Conservation (phyloP, 495 filamentous ascomycete species). For the Xylaria cubensis region DNA sequence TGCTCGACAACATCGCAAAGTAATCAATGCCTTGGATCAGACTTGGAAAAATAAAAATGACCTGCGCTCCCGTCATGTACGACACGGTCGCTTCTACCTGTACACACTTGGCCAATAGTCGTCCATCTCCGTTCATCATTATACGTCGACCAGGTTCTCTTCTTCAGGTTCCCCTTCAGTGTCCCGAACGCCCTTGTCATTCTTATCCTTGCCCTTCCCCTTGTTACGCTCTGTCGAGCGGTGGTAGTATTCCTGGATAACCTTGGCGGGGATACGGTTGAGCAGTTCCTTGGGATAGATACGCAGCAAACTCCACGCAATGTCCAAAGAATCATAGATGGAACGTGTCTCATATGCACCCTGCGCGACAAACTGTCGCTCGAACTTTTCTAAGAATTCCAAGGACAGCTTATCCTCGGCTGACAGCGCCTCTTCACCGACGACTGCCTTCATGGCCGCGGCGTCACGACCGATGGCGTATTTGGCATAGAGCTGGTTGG, state of each 20-base stretch:
- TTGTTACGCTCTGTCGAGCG: conserved; percentile 67
- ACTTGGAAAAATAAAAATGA: conserved; percentile 15
- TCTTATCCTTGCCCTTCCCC: conserved; percentile 67
- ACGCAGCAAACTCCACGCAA: conserved; percentile 93
- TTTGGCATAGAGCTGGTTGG: conserved; percentile 99
- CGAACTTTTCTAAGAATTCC: conserved; percentile 98
- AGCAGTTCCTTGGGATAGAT: conserved; percentile 97
- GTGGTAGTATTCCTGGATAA: conserved; percentile 91
- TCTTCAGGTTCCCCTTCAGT: conserved; percentile 60
- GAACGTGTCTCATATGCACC: conserved; percentile 87
- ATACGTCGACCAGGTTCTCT: conserved; percentile 74
- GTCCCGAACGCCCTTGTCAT: conserved; percentile 68
- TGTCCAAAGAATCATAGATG: conserved; percentile 91
- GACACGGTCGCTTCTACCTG: conserved; percentile 33
- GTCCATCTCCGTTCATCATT: conserved; percentile 29
- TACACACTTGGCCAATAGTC: conserved; percentile 35
- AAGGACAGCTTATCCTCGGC: conserved; percentile 96
- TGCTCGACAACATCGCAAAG: conserved; percentile 4
- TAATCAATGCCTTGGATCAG: conserved; percentile 9
- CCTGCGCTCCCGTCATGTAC: conserved; percentile 36
- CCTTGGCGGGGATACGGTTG: conserved; percentile 94
- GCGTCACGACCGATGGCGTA: conserved; percentile 99
- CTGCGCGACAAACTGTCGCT: conserved; percentile 90
- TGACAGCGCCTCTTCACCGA: conserved; percentile 95
- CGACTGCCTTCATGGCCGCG: conserved; percentile 98